These are phyloP conservation scores for Mycena rosella DNA, from an alignment of 768 basidiomycete genomes.

Conservation along the genomic window DNA sequence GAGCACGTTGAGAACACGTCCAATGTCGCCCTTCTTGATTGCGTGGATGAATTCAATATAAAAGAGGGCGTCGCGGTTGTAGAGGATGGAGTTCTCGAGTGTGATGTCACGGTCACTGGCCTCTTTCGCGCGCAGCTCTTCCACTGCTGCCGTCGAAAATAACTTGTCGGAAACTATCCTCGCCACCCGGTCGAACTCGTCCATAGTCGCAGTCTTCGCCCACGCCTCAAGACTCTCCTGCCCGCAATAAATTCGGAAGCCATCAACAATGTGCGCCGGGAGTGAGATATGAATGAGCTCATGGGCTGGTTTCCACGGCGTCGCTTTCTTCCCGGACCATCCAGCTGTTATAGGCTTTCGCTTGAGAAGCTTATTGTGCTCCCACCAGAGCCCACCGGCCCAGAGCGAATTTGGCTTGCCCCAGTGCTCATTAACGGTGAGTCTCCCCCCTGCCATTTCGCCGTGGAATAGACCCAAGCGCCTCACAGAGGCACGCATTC, in stretches of 20 bases:
- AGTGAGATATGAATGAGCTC: constrained; percentile 21
- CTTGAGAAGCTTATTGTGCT: constrained; percentile 30
- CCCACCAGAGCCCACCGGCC: constrained; percentile 31
- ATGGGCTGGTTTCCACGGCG: constrained; percentile 21
- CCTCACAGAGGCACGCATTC: constrained; percentile 1
- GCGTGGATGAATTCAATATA: constrained; percentile 26
- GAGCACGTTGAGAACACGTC: constrained; percentile 32
- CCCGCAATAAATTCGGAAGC: constrained; percentile 25
- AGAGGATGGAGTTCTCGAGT: neutral
- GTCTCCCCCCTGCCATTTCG: constrained; percentile 38
- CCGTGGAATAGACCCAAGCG: constrained; percentile 43
- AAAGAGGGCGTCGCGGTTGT: neutral
- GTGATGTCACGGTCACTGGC: neutral
- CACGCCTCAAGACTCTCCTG: constrained; percentile 23
- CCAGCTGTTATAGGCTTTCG: constrained; percentile 21
- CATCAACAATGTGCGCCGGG: constrained; percentile 22
- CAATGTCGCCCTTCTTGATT: constrained; percentile 40
- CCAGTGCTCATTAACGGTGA: constrained; percentile 45
- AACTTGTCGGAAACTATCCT: constrained; percentile 24
- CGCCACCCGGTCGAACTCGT: constrained; percentile 26
- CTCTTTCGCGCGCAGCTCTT: constrained; percentile 3
- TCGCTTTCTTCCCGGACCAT: constrained; percentile 14
- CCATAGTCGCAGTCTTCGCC: constrained; percentile 15
- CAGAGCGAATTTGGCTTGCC: constrained; percentile 41
- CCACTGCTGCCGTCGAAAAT: constrained; percentile 21